These are phyloP conservation scores for Barnettozyma wickerhamii DNA, from an alignment of 805 yeast species.

Conservation along the genomic window DNA sequence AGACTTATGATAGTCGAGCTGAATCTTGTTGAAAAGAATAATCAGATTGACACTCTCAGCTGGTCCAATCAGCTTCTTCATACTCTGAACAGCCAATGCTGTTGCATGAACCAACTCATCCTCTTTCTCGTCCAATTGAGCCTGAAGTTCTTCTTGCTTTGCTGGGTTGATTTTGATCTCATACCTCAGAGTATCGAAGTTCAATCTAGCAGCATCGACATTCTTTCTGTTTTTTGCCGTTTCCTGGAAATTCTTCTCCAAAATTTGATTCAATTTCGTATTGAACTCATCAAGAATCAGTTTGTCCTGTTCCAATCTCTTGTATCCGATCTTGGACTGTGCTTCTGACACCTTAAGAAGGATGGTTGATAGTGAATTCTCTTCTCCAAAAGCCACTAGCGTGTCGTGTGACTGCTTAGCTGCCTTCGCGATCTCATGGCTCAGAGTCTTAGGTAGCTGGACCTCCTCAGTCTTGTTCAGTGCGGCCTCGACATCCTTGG, in stretches of 20 bases:
- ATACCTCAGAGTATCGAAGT: conserved; percentile 66
- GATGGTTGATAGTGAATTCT: conserved; percentile 22
- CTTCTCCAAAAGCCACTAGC: conserved; percentile 30
- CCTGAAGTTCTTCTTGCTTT: conserved; percentile 18
- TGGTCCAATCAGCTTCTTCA: conserved; percentile 70
- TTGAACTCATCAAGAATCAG: conserved; percentile 57
- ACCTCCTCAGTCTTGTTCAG: conserved; percentile 7
- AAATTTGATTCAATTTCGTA: conserved; percentile 44
- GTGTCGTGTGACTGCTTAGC: conserved; percentile 47
- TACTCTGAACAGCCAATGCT: conserved; percentile 70
- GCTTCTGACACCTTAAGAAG: conserved; percentile 46
- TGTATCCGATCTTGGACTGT: conserved; percentile 60
- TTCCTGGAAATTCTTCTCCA: conserved; percentile 56
- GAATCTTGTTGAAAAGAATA: conserved; percentile 65
- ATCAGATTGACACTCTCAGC: conserved; percentile 58
- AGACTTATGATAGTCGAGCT: conserved; percentile 56
- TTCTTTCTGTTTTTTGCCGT: conserved; percentile 58
- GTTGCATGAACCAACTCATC: conserved; percentile 80
- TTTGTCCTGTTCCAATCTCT: conserved; percentile 67
- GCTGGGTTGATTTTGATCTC: conserved; percentile 36
- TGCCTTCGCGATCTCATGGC: conserved; percentile 62
- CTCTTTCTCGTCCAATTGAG: conserved; percentile 43
- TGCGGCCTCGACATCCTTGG: conserved; percentile 55
- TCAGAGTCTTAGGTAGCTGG: conserved; percentile 61
- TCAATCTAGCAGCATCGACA: conserved; percentile 66